Base-by-base conservation (phyloP, 2,329 filamentous ascomycete species). In the Aspergillus pseudoterreus region DNA sequence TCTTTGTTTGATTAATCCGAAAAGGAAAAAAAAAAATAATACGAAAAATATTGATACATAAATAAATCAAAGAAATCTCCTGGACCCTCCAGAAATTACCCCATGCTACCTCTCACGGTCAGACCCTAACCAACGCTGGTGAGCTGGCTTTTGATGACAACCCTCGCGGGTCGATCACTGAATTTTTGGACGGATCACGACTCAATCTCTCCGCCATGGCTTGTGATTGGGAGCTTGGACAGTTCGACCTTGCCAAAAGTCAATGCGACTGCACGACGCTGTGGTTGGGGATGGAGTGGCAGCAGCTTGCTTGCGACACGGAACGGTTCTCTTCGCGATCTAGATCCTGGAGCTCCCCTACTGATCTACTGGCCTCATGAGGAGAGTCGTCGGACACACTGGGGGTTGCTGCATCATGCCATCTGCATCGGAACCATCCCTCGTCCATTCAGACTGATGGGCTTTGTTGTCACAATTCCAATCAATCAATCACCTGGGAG, bases 91-190 rank as follows among this genome's bases (percentile, higher is more conserved):
- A 1, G 3, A 30, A 30, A 46, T 38, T 36, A 19, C 21, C 27
- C 15, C n/a, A 22, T 38, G 45, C 14, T 45, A 4, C 32, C 45
- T 24, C 30, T 24, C 10, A 32, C 44, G n/a, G 24, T 55, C 43
- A 48, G 43, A 50, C 50, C 47, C 50, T 39, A 43, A 45, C 47
- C 35, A 38, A 51, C 33, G 47, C 45, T 52, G 55, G 48, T 56
- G 57, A 60, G 58, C 55, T 60, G 58, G 59, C 57, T 51, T 41
- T 46, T 47, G 46, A 51, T 53, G 51, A 53, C 48, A 53, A 47
- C 48, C 56, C 41, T 52, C 49, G 22, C 45, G 45, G 51, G 50
- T 48, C 49, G 57, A 56, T 57, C 57, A 56, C 59, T 54, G 44
- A 50, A 50, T 36, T 53, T 59, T 57, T 52, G 45, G 58, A 55